A percentile compares a stretch with the other conserved stretches of the same genome.
Evolutionary conservation across 164 flowering plant genomes (phyloP).

Genomic region (Sextonia rubra): DNA sequence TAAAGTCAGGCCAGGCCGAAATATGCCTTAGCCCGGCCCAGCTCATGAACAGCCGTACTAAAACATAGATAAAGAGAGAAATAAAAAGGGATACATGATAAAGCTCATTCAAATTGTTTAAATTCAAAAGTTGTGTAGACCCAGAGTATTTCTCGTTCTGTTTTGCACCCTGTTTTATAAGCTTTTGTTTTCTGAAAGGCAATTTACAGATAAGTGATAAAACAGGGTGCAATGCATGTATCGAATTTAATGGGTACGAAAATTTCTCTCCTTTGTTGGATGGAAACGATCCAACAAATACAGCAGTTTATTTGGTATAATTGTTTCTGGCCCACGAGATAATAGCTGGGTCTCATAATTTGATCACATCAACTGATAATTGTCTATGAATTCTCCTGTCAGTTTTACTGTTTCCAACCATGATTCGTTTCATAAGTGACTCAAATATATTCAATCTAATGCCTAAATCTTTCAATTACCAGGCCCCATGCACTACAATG

Average conservation of each 20-base stretch:
- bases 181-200: too few relatives aligned
- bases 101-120: too few relatives aligned
- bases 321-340: background rate
- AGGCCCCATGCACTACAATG: constrained; percentile 37
- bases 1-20: too few relatives aligned
- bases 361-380: too few relatives aligned
- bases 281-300: background rate
- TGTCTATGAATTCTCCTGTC: too few relatives aligned
- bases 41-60: too few relatives aligned
- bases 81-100: too few relatives aligned
- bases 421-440: background rate
- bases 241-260: background rate
- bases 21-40: too few relatives aligned
- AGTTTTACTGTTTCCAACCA: background rate
- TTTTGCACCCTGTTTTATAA: too few relatives aligned
- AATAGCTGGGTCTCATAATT: background rate
- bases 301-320: background rate
- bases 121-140: too few relatives aligned
- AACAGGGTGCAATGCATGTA: background rate
- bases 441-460: background rate
- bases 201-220: background rate
- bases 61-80: background rate
- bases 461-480: background rate
- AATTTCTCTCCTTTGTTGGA: background rate
- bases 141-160: too few relatives aligned